Evolutionary conservation across 768 basidiomycete genomes (phyloP), one percentile per base, ranked within the genome.

Genomic region (Pleurotus platypus): DNA sequence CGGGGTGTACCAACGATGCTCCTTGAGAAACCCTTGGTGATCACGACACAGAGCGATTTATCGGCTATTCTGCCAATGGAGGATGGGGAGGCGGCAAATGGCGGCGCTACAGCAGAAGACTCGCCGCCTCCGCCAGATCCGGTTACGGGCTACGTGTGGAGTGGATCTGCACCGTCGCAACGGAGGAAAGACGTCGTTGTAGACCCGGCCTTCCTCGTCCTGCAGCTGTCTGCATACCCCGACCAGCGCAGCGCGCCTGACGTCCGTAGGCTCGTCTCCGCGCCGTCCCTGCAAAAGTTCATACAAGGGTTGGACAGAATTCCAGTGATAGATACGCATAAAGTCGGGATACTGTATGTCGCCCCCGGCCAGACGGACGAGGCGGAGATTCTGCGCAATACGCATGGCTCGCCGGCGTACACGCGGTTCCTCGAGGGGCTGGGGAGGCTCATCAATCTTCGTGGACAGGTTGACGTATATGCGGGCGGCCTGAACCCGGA

Each of bases 301-400:
- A 75, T 94, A 60, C 75, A 79, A 22, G 79, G 78, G 5, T 78
- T 98, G 46, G 94, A 97, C 63, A 76, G 82, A 45, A 89, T 90
- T 43, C 95, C 94, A 0, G 94, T 98, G 63, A 95, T 99, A 59
- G 97, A 99, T 70, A 94, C 92, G 0, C 93, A 98, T 71, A 96
- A 97, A 70, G 89, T 98, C 37, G 97, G 93, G 3, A 89, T 99
- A 57, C 80, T 99, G 74, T 99, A 98, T 64, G 96, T 94, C 46
- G 95, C 90, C 0, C 92, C 93, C 3, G 93, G 92, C 1, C 97
- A 98, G 70, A 86, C 77, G 5, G 73, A 83, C 39, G 96, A 98
- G 68, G 69, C 73, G 15, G 92, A 96, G 56, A 98, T 98, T 53
- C 79, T 99, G 16, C 78, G 80, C 57, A 99, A 99, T 69, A 82